Percentiles rank a stretch among this genome's conserved stretches.
Conservation (phyloP, 176 grass and related monocot genomes). For the Triticum dicoccoides region DNA sequence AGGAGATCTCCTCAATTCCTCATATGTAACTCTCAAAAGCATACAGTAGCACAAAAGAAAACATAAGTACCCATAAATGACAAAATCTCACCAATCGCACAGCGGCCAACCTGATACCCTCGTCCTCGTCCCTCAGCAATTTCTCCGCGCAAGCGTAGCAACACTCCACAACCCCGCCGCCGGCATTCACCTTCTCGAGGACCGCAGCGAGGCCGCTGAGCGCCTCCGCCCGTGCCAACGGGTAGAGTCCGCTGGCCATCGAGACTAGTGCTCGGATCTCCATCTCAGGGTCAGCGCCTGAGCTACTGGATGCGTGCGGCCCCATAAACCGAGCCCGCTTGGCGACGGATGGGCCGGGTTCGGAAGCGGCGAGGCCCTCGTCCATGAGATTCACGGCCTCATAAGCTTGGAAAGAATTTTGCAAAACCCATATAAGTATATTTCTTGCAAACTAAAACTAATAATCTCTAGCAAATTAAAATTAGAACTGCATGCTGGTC, state of each 20-base stretch:
- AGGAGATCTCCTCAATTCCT: not conserved
- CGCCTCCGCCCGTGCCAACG: constrained; percentile 47
- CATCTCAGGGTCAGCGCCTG: not conserved
- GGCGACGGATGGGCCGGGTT: not conserved
- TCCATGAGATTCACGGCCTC: not conserved
- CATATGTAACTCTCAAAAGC: not conserved
- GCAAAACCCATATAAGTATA: not conserved
- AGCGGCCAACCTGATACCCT: constrained; percentile 52
- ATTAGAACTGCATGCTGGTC: too few species aligned
- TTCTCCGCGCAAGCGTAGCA: constrained; percentile 42
- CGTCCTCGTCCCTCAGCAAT: constrained; percentile 60
- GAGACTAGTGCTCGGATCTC: constrained; percentile 45
- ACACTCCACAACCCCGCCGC: constrained; percentile 24
- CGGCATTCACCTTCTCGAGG: constrained; percentile 39
- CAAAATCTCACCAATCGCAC: constrained; percentile 63
- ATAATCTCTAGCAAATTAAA: not conserved
- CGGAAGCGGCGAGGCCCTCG: not conserved
- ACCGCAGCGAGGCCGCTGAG: constrained; percentile 49
- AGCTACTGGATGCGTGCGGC: constrained; percentile 7
- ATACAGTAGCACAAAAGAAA: constrained; percentile 12
- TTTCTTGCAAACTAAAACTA: not conserved
- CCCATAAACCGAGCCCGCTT: constrained; percentile 43
- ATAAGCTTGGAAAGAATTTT: not conserved
- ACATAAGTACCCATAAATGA: not conserved
- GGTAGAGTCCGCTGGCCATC: constrained; percentile 63